Evolutionary conservation across 768 basidiomycete species (phyloP).

Genomic region (Agrocybe pediades): DNA sequence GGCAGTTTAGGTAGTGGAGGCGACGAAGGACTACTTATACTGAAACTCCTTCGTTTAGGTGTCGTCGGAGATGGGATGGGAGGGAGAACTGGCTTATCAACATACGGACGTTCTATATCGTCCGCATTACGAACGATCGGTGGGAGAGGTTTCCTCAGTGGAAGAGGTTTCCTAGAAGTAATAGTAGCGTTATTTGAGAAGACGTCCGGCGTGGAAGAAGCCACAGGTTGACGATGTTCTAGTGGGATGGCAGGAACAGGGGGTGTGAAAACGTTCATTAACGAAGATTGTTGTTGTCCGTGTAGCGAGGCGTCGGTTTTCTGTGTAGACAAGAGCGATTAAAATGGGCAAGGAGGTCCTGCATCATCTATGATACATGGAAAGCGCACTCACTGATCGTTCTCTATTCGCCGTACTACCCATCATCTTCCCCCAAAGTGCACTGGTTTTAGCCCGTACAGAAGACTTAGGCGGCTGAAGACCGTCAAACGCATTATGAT

Average conservation of each 20-base stretch:
- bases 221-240: constrained; percentile 34
- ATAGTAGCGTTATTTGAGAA: constrained; percentile 33
- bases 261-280: constrained; percentile 47
- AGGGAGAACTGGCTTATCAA: constrained; percentile 45
- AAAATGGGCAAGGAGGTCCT: constrained; percentile 10
- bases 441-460: constrained; percentile 77
- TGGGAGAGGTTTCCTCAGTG: constrained; percentile 62
- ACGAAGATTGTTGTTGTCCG: constrained; percentile 30
- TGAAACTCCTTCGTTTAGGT: constrained; percentile 69
- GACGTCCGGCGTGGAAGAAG: constrained; percentile 49
- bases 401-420: constrained; percentile 67
- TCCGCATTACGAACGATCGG: constrained; percentile 44
- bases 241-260: constrained; percentile 56
- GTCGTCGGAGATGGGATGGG: constrained; percentile 32
- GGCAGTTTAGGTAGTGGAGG: constrained; percentile 45
- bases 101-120: constrained; percentile 53
- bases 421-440: constrained; percentile 79
- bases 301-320: constrained; percentile 54
- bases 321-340: constrained; percentile 29
- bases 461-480: constrained; percentile 57
- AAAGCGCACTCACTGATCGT: constrained; percentile 54
- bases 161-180: constrained; percentile 26
- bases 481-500: constrained; percentile 11
- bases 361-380: constrained; percentile 10
- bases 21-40: constrained; percentile 55